Evolutionary conservation across 768 basidiomycete species (phyloP).

Genomic region (Macrocybe gigantea): DNA sequence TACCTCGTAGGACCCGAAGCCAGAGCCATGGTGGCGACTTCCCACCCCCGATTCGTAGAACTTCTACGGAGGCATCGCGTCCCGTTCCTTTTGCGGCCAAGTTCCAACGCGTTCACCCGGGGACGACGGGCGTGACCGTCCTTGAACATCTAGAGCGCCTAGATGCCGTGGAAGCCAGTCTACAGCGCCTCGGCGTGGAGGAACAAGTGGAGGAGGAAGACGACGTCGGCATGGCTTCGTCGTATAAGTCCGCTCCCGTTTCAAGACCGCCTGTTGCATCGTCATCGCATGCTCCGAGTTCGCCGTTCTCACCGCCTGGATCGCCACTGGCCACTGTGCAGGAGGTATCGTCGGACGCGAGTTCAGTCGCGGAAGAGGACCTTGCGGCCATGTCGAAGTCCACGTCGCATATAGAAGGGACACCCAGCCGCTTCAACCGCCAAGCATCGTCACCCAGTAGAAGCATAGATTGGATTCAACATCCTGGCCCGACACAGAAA

Average conservation of each 20-base stretch:
- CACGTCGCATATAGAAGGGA: conserved; percentile 60
- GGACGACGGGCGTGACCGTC: conserved; percentile 81
- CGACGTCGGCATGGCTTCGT: conserved; percentile 56
- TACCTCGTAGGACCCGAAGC: conserved; percentile 47
- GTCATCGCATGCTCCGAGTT: conserved; percentile 28
- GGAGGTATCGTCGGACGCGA: conserved; percentile 46
- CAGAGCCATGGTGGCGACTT: conserved; percentile 66
- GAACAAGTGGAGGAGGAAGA: conserved; percentile 39
- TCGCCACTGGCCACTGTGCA: conserved; percentile 54
- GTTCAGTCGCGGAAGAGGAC: conserved; percentile 65
- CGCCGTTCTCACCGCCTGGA: conserved; percentile 53
- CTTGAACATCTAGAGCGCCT: conserved; percentile 82
- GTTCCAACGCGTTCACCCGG: conserved; percentile 77
- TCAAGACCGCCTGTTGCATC: conserved; percentile 9
- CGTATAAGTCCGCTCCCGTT: conserved; percentile 15
- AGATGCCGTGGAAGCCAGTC: conserved; percentile 75
- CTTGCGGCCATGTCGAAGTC: conserved; percentile 72
- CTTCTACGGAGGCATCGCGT: conserved; percentile 58
- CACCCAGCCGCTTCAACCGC: conserved; percentile 28
- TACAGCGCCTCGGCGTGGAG: conserved; percentile 66
- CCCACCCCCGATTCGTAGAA: conserved; percentile 64
- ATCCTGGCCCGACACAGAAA: conserved; percentile 36
- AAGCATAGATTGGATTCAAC: conserved; percentile 43
- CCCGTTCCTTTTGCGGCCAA: conserved; percentile 84
- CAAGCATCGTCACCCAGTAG: conserved; percentile 26